Base-by-base conservation (phyloP, 768 basidiomycete genomes). In the Tricholoma bakamatsutake region DNA sequence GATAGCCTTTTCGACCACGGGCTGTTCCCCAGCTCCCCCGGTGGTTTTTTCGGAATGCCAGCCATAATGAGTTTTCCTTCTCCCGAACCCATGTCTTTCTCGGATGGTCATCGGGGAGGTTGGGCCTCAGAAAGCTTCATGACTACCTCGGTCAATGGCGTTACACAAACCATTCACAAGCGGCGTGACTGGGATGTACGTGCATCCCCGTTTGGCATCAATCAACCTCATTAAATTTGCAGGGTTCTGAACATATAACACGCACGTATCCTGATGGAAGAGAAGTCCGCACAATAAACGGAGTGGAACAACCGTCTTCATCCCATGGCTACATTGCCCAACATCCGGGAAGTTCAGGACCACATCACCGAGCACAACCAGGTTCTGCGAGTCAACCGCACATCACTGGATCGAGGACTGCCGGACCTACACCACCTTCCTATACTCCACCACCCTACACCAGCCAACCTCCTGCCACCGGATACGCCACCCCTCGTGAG, bases 201-300 rank as follows among this genome's bases (percentile, higher is more conserved):
- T 68, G 40, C 47, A 50, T 53, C 42, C 33, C 33, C 52, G 27
- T 30, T 35, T 52, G 40, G 30, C 33, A 61, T 49, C 50, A 54
- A 64, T 42, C 45, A 56, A 54, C 15, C 45, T n/a, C 15, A n/a
- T 7, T 39, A 17, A 48, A 15, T 21, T 24, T 45, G 2, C 58
- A 91, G 88, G 89, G 89, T 2, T 88, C 88, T 60, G 86, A 88
- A 62, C 86, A 90, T 66, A 72, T 87, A 47, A 83, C 79, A 11
- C 81, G 82, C 51, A 82, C 76, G 7, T 80, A 78, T 54, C 80
- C 84, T 5, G 86, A 90, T 53, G 89, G 89, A 8, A 79, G 80
- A 42, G 77, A 87, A 63, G 71, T 82, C 2, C 76, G 77, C 62
- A 85, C 80, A 13, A 73, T 92, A 62, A 90, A 92, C 55, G 89